Conservation (phyloP, 23 red algal genomes). For the Agarophyton chilense region DNA sequence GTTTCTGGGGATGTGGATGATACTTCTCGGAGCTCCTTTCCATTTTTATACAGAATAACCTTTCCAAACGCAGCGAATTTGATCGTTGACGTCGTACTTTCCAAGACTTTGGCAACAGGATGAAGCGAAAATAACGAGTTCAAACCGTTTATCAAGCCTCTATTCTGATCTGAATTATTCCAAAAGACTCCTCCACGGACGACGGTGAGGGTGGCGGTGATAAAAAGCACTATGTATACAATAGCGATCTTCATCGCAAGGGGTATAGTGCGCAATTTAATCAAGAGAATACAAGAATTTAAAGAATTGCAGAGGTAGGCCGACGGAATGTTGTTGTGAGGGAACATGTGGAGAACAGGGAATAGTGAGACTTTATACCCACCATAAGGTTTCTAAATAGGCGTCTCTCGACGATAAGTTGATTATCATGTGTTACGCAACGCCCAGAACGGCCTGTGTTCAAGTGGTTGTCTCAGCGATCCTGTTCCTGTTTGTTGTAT, state of each 20-base stretch:
- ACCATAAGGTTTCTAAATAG: neutral
- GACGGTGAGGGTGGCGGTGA: neutral
- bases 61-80: conserved; percentile 8
- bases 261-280: neutral
- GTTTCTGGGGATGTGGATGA: neutral
- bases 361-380: neutral
- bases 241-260: neutral
- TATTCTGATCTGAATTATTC: neutral
- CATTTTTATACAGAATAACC: neutral
- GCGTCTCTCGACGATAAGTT: neutral
- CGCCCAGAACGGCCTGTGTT: neutral
- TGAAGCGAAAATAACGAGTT: neutral
- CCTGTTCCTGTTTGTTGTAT: neutral
- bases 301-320: too few species aligned
- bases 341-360: too few species aligned
- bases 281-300: too few species aligned
- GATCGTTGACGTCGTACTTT: neutral
- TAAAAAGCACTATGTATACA: neutral
- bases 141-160: neutral
- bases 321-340: too few species aligned
- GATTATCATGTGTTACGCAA: neutral
- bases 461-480: neutral
- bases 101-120: neutral
- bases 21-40: neutral
- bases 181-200: neutral